Evolutionary conservation across 139 green algal genomes (phyloP).

Genomic region (Micractinium sp.): DNA sequence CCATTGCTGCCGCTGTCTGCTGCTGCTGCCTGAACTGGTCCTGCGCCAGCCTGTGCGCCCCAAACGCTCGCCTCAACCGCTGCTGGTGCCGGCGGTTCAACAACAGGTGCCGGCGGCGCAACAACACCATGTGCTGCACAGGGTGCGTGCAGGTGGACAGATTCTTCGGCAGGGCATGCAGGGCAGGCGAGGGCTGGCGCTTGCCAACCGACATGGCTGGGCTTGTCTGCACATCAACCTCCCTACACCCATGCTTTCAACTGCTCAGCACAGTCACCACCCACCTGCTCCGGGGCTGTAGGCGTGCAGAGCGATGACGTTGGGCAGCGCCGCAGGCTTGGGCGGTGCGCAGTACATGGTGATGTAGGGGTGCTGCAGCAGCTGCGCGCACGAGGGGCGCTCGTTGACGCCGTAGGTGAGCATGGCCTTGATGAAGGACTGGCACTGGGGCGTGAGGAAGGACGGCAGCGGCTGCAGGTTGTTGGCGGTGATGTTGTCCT

Average conservation of each 20-base stretch:
- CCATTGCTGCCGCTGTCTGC: too few species aligned
- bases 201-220: too few species aligned
- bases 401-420: conserved; percentile 64
- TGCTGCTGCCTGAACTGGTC: not conserved
- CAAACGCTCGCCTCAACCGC: not conserved
- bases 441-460: conserved; percentile 47
- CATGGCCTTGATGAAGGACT: conserved; percentile 65
- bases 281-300: conserved; percentile 31
- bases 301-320: conserved; percentile 26
- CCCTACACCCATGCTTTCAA: too few species aligned
- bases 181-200: not conserved
- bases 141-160: not conserved
- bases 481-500: conserved; percentile 56
- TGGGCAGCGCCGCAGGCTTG: not conserved
- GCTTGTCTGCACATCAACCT: too few species aligned
- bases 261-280: too few species aligned
- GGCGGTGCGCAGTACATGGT: conserved; percentile 30
- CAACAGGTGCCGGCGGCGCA: not conserved
- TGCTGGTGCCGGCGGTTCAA: not conserved
- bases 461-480: conserved; percentile 53
- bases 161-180: not conserved
- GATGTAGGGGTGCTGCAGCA: conserved; percentile 78
- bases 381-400: conserved; percentile 65
- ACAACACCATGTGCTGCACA: not conserved
- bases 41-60: not conserved